phyloP scores from a whole-genome alignment of 352 stramenopile genomes.

The Globisporangium orthogonon region DNA sequence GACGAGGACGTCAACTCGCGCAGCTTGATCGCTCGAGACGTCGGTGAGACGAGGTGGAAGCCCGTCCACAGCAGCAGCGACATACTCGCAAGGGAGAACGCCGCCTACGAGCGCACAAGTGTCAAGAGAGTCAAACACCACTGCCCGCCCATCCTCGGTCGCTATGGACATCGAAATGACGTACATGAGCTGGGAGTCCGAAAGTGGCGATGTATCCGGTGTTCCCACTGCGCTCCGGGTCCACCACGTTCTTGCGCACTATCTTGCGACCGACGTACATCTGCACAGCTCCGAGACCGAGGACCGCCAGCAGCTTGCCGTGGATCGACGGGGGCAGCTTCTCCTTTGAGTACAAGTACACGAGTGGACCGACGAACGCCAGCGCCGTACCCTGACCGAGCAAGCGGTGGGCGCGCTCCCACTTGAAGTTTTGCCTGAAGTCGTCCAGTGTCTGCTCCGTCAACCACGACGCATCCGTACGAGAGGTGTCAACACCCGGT shows the following conservation, averaged over 20 bases:
- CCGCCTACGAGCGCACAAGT: slow-evolving; percentile 19
- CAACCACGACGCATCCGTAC: not conserved
- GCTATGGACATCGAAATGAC: slow-evolving; percentile 1
- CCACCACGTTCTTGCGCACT: slow-evolving; percentile 32
- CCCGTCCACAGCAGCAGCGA: slow-evolving; percentile 58
- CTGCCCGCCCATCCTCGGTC: not conserved
- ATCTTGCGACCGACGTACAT: slow-evolving; percentile 47
- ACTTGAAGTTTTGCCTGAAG: slow-evolving; percentile 96
- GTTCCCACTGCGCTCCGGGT: slow-evolving; percentile 14
- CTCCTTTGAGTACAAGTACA: slow-evolving; percentile 87
- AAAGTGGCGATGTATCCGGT: slow-evolving; percentile 19
- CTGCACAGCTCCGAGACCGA: slow-evolving; percentile 38
- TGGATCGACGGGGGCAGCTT: slow-evolving; percentile 50
- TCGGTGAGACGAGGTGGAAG: slow-evolving; percentile 45
- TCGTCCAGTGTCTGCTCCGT: slow-evolving; percentile 86
- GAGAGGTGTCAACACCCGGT: too few relatives aligned
- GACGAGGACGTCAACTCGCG: slow-evolving; percentile 39
- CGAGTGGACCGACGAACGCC: slow-evolving; percentile 83
- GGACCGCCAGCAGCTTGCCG: slow-evolving; percentile 27
- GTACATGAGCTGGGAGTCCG: slow-evolving; percentile 40
- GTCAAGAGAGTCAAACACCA: not conserved
- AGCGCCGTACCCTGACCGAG: slow-evolving; percentile 90
- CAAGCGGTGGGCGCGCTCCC: slow-evolving; percentile 90
- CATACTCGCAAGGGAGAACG: slow-evolving; percentile 59
- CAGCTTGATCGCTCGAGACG: slow-evolving; percentile 41